Evolutionary conservation across 2,329 filamentous ascomycete species (phyloP).

Genomic region (Claviceps sp.): DNA sequence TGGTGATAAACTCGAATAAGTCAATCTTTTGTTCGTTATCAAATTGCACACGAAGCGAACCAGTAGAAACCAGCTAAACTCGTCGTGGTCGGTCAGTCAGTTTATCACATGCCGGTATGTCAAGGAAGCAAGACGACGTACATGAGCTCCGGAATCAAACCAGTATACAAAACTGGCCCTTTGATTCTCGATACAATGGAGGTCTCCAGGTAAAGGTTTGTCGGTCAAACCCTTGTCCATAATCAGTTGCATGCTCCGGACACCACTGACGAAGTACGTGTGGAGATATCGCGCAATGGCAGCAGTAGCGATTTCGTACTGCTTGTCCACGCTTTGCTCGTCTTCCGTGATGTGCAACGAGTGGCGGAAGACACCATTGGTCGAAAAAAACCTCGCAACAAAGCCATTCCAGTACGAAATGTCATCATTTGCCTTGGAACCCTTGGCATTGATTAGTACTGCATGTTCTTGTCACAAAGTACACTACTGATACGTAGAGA

Average conservation of each 20-base stretch:
- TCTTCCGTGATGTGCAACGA: constrained; percentile 45
- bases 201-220: constrained; percentile 44
- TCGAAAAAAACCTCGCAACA: constrained; percentile 69
- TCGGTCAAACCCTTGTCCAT: constrained; percentile 54
- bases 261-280: constrained; percentile 76
- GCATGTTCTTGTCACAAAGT: too few relatives aligned
- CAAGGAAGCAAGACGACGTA: constrained; percentile 28
- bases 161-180: constrained; percentile 78
- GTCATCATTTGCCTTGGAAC: constrained; percentile 49
- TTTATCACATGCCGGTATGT: not conserved
- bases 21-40: constrained; percentile 71
- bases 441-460: constrained; percentile 21
- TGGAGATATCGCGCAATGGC: constrained; percentile 81
- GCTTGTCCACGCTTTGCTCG: constrained; percentile 52
- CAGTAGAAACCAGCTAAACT: constrained; percentile 58
- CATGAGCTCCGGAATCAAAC: constrained; percentile 73
- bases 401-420: constrained; percentile 68
- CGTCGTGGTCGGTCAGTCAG: not conserved
- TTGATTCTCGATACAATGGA: constrained; percentile 60
- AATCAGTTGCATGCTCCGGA: constrained; percentile 74
- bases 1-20: constrained; percentile 67
- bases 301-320: constrained; percentile 74
- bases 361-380: constrained; percentile 63
- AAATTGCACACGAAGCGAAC: constrained; percentile 66
- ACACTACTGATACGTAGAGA: too few relatives aligned